Evolutionary conservation across 2,329 filamentous ascomycete genomes (phyloP).

Genomic region (Hymenoscyphus fructigenus): DNA sequence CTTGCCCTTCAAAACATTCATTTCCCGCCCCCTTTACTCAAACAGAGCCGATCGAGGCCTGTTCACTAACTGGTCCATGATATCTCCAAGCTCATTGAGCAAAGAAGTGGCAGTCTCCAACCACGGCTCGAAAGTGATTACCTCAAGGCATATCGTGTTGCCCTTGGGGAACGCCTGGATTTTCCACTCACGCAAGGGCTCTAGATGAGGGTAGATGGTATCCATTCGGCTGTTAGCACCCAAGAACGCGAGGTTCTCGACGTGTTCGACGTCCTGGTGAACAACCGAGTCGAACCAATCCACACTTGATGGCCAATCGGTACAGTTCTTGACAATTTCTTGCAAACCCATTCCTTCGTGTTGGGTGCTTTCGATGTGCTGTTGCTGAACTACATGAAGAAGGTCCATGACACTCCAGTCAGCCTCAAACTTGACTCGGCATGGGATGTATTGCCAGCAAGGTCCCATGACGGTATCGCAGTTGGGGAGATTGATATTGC

Average conservation of each 20-base stretch:
- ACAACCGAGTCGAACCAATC: conserved; percentile 38
- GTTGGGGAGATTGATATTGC: conserved; percentile 40
- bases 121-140: conserved; percentile 7
- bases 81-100: conserved; percentile 1
- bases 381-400: conserved; percentile 36
- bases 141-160: neutral
- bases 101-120: conserved; percentile 1
- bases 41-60: conserved; percentile 1
- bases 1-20: neutral
- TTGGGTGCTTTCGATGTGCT: conserved; percentile 35
- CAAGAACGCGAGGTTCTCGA: conserved; percentile 45
- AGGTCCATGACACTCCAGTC: conserved; percentile 38
- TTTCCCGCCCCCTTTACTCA: neutral
- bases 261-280: conserved; percentile 43
- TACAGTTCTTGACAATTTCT: conserved; percentile 38
- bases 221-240: conserved; percentile 34
- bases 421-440: conserved; percentile 41
- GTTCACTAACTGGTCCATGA: conserved; percentile 3
- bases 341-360: conserved; percentile 40
- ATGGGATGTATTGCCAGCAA: conserved; percentile 46
- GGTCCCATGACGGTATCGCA: conserved; percentile 45
- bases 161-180: conserved; percentile 8
- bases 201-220: conserved; percentile 40
- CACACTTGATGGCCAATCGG: conserved; percentile 35
- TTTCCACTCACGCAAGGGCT: conserved; percentile 23